Percentiles rank a stretch among this genome's conserved stretches.
phyloP scores from a whole-genome alignment of 192 early-diverging fungal genomes.

The Entophlyctis luteolus region DNA sequence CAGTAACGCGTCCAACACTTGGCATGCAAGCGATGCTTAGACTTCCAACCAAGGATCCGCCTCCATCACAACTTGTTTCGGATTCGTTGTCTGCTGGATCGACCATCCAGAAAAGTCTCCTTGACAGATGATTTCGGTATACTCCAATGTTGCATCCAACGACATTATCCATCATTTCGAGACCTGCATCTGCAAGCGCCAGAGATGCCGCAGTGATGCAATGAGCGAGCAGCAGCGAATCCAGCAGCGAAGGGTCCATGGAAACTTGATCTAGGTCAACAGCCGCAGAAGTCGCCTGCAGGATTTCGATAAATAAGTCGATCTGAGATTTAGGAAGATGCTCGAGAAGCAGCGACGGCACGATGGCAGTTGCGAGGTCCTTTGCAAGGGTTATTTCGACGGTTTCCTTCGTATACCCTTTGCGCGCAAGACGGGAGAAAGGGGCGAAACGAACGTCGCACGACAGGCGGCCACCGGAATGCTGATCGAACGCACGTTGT shows the following conservation, averaged over 20 bases:
- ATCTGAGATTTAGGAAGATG: slow-evolving; percentile 70
- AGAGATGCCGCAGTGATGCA: slow-evolving; percentile 59
- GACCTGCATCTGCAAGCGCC: slow-evolving; percentile 75
- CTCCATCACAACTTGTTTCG: slow-evolving; percentile 13
- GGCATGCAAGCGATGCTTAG: slow-evolving; percentile 77
- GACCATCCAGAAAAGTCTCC: slow-evolving; percentile 20
- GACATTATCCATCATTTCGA: slow-evolving; percentile 81
- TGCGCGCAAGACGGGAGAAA: slow-evolving; percentile 58
- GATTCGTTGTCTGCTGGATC: slow-evolving; percentile 57
- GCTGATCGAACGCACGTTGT: slow-evolving; percentile 43
- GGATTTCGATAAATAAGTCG: slow-evolving; percentile 64
- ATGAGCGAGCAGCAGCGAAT: slow-evolving; percentile 56
- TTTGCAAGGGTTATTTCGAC: neutral
- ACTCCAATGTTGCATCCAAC: slow-evolving; percentile 67
- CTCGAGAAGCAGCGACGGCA: slow-evolving; percentile 69
- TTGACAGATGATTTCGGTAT: neutral
- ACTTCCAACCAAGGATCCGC: slow-evolving; percentile 46
- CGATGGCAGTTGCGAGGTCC: slow-evolving; percentile 39
- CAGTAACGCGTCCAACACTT: slow-evolving; percentile 72
- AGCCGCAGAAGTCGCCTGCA: slow-evolving; percentile 53
- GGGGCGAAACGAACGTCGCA: slow-evolving; percentile 77
- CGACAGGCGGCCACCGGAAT: slow-evolving; percentile 50
- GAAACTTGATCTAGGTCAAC: slow-evolving; percentile 20
- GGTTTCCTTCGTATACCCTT: slow-evolving; percentile 40
- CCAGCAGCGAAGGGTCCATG: neutral